Percentiles rank a stretch among this genome's conserved stretches.
phyloP scores from a whole-genome alignment of 495 filamentous ascomycete species.

The Penicillium tannophilum region DNA sequence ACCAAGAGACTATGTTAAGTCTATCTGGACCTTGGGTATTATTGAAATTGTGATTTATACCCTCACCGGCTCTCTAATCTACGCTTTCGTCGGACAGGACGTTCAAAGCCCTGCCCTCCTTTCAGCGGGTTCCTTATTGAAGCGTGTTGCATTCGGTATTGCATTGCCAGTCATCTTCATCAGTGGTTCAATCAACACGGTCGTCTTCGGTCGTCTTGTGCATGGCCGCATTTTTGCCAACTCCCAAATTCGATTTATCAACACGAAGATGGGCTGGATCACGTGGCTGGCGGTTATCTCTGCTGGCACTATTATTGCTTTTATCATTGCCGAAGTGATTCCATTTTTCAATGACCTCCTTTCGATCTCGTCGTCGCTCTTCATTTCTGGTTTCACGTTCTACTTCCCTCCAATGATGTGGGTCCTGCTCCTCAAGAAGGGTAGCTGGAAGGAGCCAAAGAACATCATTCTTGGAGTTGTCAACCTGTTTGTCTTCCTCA shows the following conservation, averaged over 20 bases:
- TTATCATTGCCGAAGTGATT: slow-evolving; percentile 65
- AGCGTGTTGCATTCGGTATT: slow-evolving; percentile 69
- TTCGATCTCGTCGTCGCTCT: slow-evolving; percentile 50
- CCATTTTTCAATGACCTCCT: slow-evolving; percentile 66
- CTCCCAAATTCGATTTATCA: slow-evolving; percentile 54
- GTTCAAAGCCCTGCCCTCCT: slow-evolving; percentile 67
- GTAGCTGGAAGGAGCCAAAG: slow-evolving; percentile 31
- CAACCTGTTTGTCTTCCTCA: slow-evolving; percentile 20
- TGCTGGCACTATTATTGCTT: slow-evolving; percentile 57
- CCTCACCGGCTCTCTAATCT: slow-evolving; percentile 63
- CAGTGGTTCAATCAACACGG: slow-evolving; percentile 62
- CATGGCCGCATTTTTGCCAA: slow-evolving; percentile 55
- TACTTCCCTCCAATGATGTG: slow-evolving; percentile 54
- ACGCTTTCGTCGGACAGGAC: slow-evolving; percentile 61
- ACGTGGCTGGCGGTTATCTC: slow-evolving; percentile 57
- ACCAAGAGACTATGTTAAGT: slow-evolving; percentile 60
- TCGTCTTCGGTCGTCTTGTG: slow-evolving; percentile 58
- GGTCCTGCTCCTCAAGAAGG: slow-evolving; percentile 52
- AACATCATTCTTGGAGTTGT: slow-evolving; percentile 16
- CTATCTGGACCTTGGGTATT: slow-evolving; percentile 57
- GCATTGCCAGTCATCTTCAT: slow-evolving; percentile 71
- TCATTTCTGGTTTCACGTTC: slow-evolving; percentile 22
- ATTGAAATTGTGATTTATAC: slow-evolving; percentile 67
- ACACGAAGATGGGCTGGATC: slow-evolving; percentile 53
- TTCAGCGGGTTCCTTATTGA: slow-evolving; percentile 55